Percentiles rank a stretch among this genome's conserved stretches.
These are phyloP conservation scores for Mychonastes homosphaera DNA, from an alignment of 139 green algal species.

Conservation along the genomic window DNA sequence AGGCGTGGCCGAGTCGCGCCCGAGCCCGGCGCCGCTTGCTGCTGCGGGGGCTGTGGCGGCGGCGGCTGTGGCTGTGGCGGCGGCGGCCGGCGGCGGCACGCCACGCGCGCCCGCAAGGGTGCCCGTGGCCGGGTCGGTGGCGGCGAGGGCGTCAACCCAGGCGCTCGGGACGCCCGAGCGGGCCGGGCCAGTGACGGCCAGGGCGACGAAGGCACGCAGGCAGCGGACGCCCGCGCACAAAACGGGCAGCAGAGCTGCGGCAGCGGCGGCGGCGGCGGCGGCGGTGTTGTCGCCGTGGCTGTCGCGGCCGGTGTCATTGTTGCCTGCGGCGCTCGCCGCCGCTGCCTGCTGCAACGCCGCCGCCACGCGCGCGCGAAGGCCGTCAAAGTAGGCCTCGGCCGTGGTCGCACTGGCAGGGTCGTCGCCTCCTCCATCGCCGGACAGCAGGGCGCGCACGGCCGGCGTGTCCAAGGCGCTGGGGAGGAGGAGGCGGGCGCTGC, in stretches of 20 bases:
- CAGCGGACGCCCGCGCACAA: constrained; percentile 25
- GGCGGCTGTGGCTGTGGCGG: no score
- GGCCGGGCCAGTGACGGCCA: constrained; percentile 67
- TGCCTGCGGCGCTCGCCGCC: no score
- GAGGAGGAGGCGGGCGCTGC: no score
- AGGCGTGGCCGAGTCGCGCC: neutral
- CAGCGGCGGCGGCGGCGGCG: no score
- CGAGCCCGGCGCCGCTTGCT: neutral
- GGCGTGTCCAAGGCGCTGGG: no score
- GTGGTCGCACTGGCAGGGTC: no score
- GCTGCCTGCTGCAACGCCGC: neutral
- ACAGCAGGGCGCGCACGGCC: no score
- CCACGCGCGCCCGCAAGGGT: constrained; percentile 2
- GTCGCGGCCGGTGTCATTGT: no score
- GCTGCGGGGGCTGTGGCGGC: constrained; percentile 1
- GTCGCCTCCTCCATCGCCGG: no score
- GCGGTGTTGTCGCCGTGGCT: no score
- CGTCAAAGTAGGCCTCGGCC: constrained; percentile 10
- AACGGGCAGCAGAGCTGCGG: constrained; percentile 5
- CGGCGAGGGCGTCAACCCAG: neutral
- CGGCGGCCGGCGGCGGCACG: no score
- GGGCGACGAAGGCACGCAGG: constrained; percentile 49
- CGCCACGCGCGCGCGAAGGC: constrained; percentile 10
- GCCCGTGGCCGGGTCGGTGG: neutral
- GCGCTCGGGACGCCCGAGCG: constrained; percentile 31